Base-by-base conservation (phyloP, 2,329 filamentous ascomycete species). In the Orbilia ellipsospora region DNA sequence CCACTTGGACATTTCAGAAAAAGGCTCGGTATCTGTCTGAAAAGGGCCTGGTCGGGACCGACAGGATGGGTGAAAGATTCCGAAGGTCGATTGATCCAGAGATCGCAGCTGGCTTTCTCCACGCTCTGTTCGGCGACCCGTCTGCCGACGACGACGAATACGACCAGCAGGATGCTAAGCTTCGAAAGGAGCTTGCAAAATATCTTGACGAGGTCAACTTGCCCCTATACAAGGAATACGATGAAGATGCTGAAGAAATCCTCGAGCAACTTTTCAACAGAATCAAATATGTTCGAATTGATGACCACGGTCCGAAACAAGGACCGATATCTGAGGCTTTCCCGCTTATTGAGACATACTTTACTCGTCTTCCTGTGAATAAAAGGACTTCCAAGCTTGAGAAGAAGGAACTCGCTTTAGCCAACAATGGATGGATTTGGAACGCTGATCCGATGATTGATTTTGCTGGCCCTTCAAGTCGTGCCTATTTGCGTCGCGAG, bases 371-470 rank as follows among this genome's bases (percentile, higher is more conserved):
- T 48, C 92, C 94, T 0, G 82, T 87, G 31, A 97, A 96, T 79
- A 88, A 91, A 10, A 88, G 86, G 10, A 97, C 95, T 0, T 86
- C 89, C 76, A 90, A 92, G 80, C 90, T 96, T 80, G 89, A 89
- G 69, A 86, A 89, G 0, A 90, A 90, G 69, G 90, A 93, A 51
- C 86, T 96, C 54, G 92, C 92, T 1, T 84, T 99, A 61, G 94
- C 90, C 48, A 98, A 98, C 83, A 99, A 99, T 81, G 95, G 95
- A 51, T 99, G 95, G 95, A 94, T 99, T 7, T 99, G 95, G 95
- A 94, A 92, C 72, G 94, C 94, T 4, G 96, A 98, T 83, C 94
- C 95, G 0, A 87, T 98, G 83, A 87, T 92, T 51, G 95, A 99
- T 83, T 95, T 98, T 80, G 95, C 95, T 31, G 96, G 96, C 0